Conservation (phyloP, 164 flowering plant genomes). For the Platanus orientalis region DNA sequence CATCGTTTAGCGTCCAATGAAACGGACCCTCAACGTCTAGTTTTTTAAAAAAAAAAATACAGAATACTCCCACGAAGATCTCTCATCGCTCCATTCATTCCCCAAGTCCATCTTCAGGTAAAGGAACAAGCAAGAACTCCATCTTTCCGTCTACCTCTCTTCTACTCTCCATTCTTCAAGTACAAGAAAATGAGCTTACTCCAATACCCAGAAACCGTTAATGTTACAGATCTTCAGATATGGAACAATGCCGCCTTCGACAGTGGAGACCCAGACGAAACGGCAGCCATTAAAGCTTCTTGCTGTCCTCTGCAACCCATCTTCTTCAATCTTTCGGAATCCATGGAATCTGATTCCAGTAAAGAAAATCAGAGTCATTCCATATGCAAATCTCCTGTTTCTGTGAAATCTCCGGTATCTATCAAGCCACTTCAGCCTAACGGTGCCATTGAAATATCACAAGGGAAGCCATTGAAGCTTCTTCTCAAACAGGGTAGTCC, state of each 20-base stretch:
- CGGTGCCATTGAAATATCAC: conserved; percentile 8
- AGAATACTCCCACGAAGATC: no score
- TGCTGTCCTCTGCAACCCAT: conserved; percentile 29
- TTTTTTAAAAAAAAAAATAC: no score
- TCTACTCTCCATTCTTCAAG: no score
- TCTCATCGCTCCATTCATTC: no score
- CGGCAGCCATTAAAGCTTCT: conserved; percentile 23
- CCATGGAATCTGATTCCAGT: conserved; percentile 37
- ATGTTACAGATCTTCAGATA: conserved; percentile 50
- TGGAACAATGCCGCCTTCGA: conserved; percentile 79
- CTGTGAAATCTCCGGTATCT: conserved; percentile 23
- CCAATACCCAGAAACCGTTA: conserved; percentile 38
- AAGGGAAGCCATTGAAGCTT: conserved; percentile 27
- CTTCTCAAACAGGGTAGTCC: conserved; percentile 21
- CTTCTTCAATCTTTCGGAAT: conserved; percentile 17
- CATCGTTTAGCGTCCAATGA: no score
- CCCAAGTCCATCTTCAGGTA: no score
- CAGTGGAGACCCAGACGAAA: conserved; percentile 36
- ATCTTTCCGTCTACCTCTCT: no score
- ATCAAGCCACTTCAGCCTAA: conserved; percentile 28
- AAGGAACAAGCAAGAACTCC: no score
- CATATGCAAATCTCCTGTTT: conserved; percentile 22
- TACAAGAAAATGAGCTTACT: conserved; percentile 39
- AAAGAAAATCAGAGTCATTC: conserved; percentile 63
- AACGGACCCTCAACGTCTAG: no score